Percentiles rank a stretch among this genome's conserved stretches.
Conservation (phyloP, 805 yeast genomes). For the Sugiyamaella qingdaonensis region DNA sequence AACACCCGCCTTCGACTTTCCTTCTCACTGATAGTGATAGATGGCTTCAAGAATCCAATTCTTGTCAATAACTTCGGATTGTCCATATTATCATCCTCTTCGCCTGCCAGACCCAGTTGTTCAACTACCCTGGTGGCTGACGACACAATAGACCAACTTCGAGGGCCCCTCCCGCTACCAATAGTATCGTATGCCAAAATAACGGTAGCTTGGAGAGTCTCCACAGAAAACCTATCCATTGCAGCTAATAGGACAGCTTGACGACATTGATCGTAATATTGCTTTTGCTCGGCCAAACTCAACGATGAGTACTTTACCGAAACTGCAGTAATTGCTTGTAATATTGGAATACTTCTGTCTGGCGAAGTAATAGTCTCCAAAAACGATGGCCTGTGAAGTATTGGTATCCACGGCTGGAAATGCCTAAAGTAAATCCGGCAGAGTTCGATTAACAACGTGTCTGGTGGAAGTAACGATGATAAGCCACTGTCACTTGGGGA, state of each 20-base stretch:
- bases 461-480: constrained; percentile 11
- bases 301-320: constrained; percentile 9
- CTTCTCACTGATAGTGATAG: constrained; percentile 9
- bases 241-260: constrained; percentile 14
- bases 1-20: constrained; percentile 15
- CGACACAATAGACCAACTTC: constrained; percentile 19
- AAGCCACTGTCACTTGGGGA: constrained; percentile 1
- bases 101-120: constrained; percentile 15
- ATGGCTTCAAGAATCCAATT: constrained; percentile 13
- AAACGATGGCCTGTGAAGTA: constrained; percentile 13
- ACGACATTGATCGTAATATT: constrained; percentile 12
- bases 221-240: constrained; percentile 18
- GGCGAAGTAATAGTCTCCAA: not conserved
- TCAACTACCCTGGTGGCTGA: constrained; percentile 16
- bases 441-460: constrained; percentile 3
- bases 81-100: constrained; percentile 15
- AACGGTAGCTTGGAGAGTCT: constrained; percentile 15
- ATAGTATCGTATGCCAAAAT: constrained; percentile 17
- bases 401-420: constrained; percentile 20
- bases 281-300: constrained; percentile 7
- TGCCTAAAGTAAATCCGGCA: constrained; percentile 12
- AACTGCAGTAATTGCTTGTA: constrained; percentile 16
- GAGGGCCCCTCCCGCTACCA: constrained; percentile 18
- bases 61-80: constrained; percentile 10
- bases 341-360: not conserved